Conservation (phyloP, 495 filamentous ascomycete genomes). For the Platismatia glauca region DNA sequence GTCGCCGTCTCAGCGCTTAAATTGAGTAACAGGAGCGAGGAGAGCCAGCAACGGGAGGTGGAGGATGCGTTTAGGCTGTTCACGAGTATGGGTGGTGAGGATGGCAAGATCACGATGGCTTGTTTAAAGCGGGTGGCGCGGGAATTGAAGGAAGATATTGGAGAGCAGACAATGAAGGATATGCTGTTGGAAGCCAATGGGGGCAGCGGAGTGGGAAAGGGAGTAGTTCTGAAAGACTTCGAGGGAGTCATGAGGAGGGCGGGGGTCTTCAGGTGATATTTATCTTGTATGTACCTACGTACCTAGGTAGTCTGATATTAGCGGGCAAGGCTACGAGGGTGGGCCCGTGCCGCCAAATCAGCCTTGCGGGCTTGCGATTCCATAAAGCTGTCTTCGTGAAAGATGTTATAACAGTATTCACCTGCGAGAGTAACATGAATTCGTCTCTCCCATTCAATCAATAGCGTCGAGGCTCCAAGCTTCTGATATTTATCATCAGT, state of each 20-base stretch:
- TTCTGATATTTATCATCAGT: too few relatives aligned
- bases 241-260: constrained; percentile 77
- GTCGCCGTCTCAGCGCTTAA: constrained; percentile 79
- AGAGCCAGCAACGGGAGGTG: constrained; percentile 57
- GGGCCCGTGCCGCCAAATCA: too few relatives aligned
- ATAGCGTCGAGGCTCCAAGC: too few relatives aligned
- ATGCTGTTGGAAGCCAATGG: constrained; percentile 94
- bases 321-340: too few relatives aligned
- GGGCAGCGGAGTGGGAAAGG: constrained; percentile 57
- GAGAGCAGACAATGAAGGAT: constrained; percentile 71
- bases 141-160: constrained; percentile 69
- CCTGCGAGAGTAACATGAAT: too few relatives aligned
- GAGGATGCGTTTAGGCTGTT: constrained; percentile 76
- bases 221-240: constrained; percentile 72
- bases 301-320: too few relatives aligned
- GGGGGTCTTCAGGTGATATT: constrained; percentile 65
- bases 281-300: too few relatives aligned
- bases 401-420: too few relatives aligned
- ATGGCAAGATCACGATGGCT: constrained; percentile 56
- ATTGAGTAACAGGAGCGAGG: constrained; percentile 46
- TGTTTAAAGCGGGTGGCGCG: constrained; percentile 72
- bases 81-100: constrained; percentile 37
- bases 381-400: too few relatives aligned
- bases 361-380: too few relatives aligned
- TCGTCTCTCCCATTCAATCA: too few relatives aligned